Percentiles rank a stretch among this genome's conserved stretches.
Conservation (phyloP, 2,329 filamentous ascomycete genomes). For the Cladophialophora bantiana region DNA sequence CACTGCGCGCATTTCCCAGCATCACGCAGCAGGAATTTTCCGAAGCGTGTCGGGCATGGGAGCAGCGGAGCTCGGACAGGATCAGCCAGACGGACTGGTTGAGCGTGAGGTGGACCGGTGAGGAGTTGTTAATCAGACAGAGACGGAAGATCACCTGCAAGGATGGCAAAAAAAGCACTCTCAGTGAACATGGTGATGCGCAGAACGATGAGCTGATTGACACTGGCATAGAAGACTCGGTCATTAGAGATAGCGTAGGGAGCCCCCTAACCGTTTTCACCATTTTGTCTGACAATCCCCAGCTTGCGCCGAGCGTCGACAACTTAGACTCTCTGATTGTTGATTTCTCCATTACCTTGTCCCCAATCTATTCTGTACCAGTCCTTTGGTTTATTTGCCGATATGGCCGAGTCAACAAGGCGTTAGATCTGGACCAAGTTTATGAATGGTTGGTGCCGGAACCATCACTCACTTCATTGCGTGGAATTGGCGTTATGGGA, state of each 20-base stretch:
- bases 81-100: slow-evolving; percentile 37
- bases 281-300: background rate
- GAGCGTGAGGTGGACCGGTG: slow-evolving; percentile 32
- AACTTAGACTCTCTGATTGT: slow-evolving; percentile 32
- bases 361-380: slow-evolving; percentile 76
- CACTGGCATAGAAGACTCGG: slow-evolving; percentile 8
- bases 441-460: slow-evolving; percentile 74
- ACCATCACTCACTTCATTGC: slow-evolving; percentile 67
- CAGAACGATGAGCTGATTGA: slow-evolving; percentile 10
- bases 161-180: background rate
- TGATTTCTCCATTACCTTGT: slow-evolving; percentile 65
- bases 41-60: slow-evolving; percentile 68
- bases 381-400: slow-evolving; percentile 77
- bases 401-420: slow-evolving; percentile 62
- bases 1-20: slow-evolving; percentile 61
- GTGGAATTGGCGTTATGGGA: slow-evolving; percentile 68
- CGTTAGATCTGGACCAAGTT: slow-evolving; percentile 70
- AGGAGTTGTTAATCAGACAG: slow-evolving; percentile 35
- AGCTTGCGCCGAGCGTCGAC: background rate
- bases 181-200: background rate
- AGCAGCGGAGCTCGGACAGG: slow-evolving; percentile 41
- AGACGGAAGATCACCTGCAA: slow-evolving; percentile 10
- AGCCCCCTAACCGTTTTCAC: background rate
- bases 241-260: slow-evolving; percentile 4
- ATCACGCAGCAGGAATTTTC: slow-evolving; percentile 69